Evolutionary conservation across 176 grass and related monocot species (phyloP).

Genomic region (Chloris gayana): DNA sequence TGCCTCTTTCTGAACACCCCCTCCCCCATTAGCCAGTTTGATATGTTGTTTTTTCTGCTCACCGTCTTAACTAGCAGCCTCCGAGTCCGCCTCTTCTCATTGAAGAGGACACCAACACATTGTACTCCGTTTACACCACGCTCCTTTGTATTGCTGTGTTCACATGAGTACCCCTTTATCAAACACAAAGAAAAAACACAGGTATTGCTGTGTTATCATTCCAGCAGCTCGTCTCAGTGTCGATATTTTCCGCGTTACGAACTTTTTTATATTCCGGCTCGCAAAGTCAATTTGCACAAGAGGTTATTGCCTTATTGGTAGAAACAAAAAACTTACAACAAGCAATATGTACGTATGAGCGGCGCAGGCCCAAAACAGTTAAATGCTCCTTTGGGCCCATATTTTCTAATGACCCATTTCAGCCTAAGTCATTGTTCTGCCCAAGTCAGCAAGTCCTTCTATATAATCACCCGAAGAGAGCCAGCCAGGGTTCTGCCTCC

Average conservation of each 20-base stretch:
- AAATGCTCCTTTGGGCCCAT: not conserved
- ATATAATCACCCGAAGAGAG: not conserved
- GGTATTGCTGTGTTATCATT: not conserved
- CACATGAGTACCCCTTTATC: too few relatives aligned
- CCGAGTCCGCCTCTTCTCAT: too few relatives aligned
- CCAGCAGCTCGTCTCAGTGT: not conserved
- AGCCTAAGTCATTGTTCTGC: not conserved
- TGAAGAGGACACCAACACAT: too few relatives aligned
- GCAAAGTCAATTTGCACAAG: not conserved
- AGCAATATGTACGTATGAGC: not conserved
- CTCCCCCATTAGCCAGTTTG: not conserved
- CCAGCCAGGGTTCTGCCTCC: constrained; percentile 33
- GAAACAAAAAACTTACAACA: not conserved
- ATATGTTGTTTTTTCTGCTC: not conserved
- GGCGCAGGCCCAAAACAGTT: not conserved
- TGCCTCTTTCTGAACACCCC: not conserved
- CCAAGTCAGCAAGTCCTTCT: not conserved
- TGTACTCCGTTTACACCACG: too few relatives aligned
- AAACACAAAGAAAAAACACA: not conserved
- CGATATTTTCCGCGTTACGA: not conserved
- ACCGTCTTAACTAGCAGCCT: too few relatives aligned
- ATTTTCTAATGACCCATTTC: not conserved
- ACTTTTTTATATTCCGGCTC: not conserved
- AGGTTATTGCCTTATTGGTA: not conserved
- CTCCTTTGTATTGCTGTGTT: too few relatives aligned